Conservation (phyloP, 164 flowering plant species). For the Litsea cubeba region DNA sequence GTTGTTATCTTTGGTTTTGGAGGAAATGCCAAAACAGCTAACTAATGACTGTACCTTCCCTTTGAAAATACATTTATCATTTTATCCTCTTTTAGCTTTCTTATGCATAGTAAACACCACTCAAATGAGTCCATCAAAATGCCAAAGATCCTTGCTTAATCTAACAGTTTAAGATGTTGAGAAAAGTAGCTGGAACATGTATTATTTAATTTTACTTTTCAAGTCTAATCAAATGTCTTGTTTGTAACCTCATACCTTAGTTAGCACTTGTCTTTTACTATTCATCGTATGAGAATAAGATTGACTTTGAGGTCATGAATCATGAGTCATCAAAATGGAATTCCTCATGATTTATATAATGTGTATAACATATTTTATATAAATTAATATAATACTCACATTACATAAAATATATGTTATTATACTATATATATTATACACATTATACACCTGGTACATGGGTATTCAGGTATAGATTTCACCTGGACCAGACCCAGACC, state of each 20-base stretch:
- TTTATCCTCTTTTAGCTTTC: not conserved
- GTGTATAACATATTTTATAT: too few relatives aligned
- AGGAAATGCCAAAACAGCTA: not conserved
- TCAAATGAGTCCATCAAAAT: not conserved
- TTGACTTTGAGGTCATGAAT: not conserved
- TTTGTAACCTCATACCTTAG: not conserved
- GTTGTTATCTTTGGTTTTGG: not conserved
- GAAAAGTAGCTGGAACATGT: not conserved
- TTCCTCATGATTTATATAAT: too few relatives aligned
- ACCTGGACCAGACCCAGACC: too few relatives aligned
- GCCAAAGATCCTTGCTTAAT: not conserved
- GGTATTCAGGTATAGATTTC: too few relatives aligned
- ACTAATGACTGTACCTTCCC: not conserved
- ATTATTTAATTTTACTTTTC: not conserved
- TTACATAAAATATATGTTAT: not conserved
- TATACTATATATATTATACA: too few relatives aligned
- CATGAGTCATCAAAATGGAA: too few relatives aligned
- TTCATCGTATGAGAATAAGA: not conserved
- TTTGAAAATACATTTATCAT: not conserved
- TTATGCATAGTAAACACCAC: not conserved
- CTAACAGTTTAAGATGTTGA: not conserved
- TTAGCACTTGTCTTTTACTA: not conserved
- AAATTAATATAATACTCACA: too few relatives aligned
- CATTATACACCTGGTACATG: too few relatives aligned
- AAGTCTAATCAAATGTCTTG: not conserved